Evolutionary conservation across 179 eudicot species (phyloP).

Genomic region (Sideroxylon spinosum): DNA sequence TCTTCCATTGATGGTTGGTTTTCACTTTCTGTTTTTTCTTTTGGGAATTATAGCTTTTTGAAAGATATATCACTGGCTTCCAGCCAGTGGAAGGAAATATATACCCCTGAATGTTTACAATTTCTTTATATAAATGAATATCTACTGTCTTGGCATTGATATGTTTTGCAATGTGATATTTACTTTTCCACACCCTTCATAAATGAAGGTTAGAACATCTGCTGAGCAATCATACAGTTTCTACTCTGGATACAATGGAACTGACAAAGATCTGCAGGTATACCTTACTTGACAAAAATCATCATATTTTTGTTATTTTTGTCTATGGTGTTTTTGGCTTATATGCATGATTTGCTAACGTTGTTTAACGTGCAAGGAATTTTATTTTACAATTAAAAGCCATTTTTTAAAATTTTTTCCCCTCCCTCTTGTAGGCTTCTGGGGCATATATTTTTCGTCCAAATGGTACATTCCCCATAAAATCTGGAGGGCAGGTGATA

Average conservation of each 20-base stretch:
- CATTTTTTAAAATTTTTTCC: background rate
- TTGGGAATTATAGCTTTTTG: background rate
- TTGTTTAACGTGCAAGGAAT: background rate
- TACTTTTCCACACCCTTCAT: background rate
- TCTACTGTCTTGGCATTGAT: background rate
- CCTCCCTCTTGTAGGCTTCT: slow-evolving; percentile 56
- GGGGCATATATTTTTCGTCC: slow-evolving; percentile 94
- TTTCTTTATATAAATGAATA: background rate
- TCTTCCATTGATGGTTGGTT: background rate
- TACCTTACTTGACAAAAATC: slow-evolving; percentile 8
- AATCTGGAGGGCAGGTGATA: slow-evolving; percentile 53
- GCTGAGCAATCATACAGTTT: slow-evolving; percentile 67
- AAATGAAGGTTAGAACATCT: slow-evolving; percentile 47
- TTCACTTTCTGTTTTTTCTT: background rate
- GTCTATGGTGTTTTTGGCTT: background rate
- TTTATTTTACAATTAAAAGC: slow-evolving; percentile 5
- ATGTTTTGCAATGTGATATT: background rate
- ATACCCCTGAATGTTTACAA: background rate
- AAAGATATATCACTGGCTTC: background rate
- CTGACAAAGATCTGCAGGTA: slow-evolving; percentile 73
- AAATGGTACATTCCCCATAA: slow-evolving; percentile 53
- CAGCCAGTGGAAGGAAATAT: background rate
- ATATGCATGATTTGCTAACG: background rate
- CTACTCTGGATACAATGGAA: slow-evolving; percentile 69
- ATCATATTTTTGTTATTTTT: background rate